Evolutionary conservation across 495 filamentous ascomycete genomes (phyloP).

Genomic region (Hyphodiscus hymeniophilus): DNA sequence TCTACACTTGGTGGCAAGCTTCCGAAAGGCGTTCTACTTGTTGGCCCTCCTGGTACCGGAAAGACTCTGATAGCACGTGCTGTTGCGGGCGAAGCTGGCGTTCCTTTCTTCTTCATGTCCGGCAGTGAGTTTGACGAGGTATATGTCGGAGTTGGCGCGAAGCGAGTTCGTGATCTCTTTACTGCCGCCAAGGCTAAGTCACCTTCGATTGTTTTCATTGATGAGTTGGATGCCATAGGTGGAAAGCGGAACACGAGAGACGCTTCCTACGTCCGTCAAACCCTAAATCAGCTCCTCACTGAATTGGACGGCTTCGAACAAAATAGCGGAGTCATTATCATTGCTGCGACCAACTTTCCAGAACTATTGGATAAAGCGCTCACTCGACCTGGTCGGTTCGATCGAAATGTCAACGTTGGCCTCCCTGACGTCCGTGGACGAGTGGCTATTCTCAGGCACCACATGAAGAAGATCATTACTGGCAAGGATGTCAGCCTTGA

Average conservation of each 20-base stretch:
- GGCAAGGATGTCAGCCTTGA: conserved; percentile 71
- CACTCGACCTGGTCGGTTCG: conserved; percentile 90
- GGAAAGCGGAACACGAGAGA: conserved; percentile 89
- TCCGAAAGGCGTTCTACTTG: conserved; percentile 91
- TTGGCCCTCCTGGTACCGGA: conserved; percentile 93
- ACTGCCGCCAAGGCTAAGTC: conserved; percentile 76
- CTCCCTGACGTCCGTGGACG: conserved; percentile 93
- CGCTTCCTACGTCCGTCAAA: conserved; percentile 94
- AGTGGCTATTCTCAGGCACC: conserved; percentile 83
- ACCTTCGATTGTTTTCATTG: conserved; percentile 96
- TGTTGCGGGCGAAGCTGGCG: conserved; percentile 93
- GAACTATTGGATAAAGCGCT: conserved; percentile 89
- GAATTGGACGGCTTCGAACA: conserved; percentile 97
- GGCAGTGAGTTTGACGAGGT: conserved; percentile 98
- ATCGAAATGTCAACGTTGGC: conserved; percentile 79
- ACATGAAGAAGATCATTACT: conserved; percentile 79
- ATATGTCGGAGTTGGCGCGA: conserved; percentile 95
- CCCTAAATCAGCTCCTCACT: conserved; percentile 94
- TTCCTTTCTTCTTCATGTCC: conserved; percentile 99
- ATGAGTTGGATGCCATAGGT: conserved; percentile 94
- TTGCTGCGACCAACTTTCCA: conserved; percentile 94
- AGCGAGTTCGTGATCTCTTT: conserved; percentile 97
- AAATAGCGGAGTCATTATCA: conserved; percentile 85
- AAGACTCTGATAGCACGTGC: conserved; percentile 96
- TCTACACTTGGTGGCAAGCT: conserved; percentile 88